Conservation (phyloP, 805 yeast genomes). For the Candida namnaoensis region DNA sequence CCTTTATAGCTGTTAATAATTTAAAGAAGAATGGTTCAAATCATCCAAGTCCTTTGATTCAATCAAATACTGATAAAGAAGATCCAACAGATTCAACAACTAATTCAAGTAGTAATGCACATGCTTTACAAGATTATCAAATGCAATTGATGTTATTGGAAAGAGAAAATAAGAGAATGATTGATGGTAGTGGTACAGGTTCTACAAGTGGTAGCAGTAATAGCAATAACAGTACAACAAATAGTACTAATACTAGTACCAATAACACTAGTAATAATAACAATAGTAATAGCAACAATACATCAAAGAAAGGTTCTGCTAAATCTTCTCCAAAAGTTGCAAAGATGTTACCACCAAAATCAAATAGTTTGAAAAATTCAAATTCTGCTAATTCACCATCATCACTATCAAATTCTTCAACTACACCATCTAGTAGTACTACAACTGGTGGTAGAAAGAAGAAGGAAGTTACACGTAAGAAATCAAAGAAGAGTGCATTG, state of each 20-base stretch:
- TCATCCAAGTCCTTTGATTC: slow-evolving; percentile 16
- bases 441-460: slow-evolving; percentile 10
- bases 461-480: slow-evolving; percentile 14
- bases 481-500: slow-evolving; percentile 10
- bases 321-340: neutral
- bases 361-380: slow-evolving; percentile 1
- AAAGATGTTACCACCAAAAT: slow-evolving; percentile 18
- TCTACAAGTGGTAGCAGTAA: no score
- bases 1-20: no score
- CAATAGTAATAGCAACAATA: no score
- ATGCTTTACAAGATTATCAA: slow-evolving; percentile 75
- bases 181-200: slow-evolving; percentile 27
- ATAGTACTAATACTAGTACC: no score
- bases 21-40: slow-evolving; percentile 6
- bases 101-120: slow-evolving; percentile 13
- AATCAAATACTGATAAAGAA: slow-evolving; percentile 7
- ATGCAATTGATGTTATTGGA: slow-evolving; percentile 70
- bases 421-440: slow-evolving; percentile 4
- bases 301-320: no score
- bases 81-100: slow-evolving; percentile 13
- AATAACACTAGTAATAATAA: no score
- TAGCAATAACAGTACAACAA: no score
- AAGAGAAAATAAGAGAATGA: slow-evolving; percentile 62
- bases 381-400: slow-evolving; percentile 19
- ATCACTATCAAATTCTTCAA: slow-evolving; percentile 8